A percentile compares a stretch with the other conserved stretches of the same genome.
Conservation (phyloP, 331 rosid genomes). For the Quercus lobata region DNA sequence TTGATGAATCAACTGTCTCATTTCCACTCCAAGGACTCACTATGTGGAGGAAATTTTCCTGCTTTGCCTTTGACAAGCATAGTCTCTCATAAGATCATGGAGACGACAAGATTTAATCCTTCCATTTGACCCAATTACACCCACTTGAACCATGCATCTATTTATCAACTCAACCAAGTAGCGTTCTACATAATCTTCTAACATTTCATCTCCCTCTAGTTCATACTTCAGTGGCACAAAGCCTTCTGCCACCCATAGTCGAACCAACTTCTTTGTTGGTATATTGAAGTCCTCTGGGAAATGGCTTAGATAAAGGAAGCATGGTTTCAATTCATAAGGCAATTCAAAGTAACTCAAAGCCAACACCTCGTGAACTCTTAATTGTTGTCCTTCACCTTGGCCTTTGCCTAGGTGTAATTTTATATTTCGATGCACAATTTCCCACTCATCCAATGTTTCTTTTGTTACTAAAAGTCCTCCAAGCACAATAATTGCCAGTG, state of each 20-base stretch:
- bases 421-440: slow-evolving; percentile 19
- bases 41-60: slow-evolving; percentile 32
- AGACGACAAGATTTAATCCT: slow-evolving; percentile 33
- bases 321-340: slow-evolving; percentile 46
- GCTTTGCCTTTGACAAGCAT: slow-evolving; percentile 29
- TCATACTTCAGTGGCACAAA: slow-evolving; percentile 25
- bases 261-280: slow-evolving; percentile 28
- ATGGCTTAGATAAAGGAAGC: slow-evolving; percentile 54
- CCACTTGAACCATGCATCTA: slow-evolving; percentile 53
- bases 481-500: slow-evolving; percentile 47
- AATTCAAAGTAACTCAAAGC: slow-evolving; percentile 42
- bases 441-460: slow-evolving; percentile 34
- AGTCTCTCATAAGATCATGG: slow-evolving; percentile 48
- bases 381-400: slow-evolving; percentile 17
- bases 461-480: slow-evolving; percentile 53
- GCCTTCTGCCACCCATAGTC: slow-evolving; percentile 63
- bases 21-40: slow-evolving; percentile 3
- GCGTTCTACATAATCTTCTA: slow-evolving; percentile 38
- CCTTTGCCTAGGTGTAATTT: slow-evolving; percentile 26
- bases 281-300: slow-evolving; percentile 55
- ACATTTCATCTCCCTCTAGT: slow-evolving; percentile 6
- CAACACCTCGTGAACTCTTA: slow-evolving; percentile 24
- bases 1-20: not conserved
- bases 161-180: slow-evolving; percentile 31
- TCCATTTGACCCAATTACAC: slow-evolving; percentile 35